Evolutionary conservation across 805 yeast genomes (phyloP), one percentile per base, ranked within the genome.

Genomic region (Yarrowia divulgata): DNA sequence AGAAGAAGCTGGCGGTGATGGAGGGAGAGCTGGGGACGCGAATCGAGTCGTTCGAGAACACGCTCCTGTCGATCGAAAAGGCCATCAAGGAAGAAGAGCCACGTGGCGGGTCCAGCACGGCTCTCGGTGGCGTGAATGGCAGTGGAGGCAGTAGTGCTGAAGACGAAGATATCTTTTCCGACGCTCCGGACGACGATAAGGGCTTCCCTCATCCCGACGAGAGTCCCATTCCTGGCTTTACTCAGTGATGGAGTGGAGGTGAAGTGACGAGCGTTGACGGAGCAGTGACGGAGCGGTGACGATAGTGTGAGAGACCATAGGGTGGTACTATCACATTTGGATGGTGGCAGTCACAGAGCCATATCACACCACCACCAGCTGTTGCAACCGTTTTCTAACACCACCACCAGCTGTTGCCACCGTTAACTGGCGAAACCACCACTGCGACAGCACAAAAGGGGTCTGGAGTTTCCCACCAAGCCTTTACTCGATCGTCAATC

Each of bases 31-130:
- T 63, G 32, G 48, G 46, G 6, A 23, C 55, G 6, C 45, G 57
- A n/a, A 48, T 63, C 45, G 68, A 63, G 57, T 49, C 55, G n/a
- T 63, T 63, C 19, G 68, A 63, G 39, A 48, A 48, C 45, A 48
- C 57, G 3, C 32, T 63, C 8, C 23, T 48, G 55, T 48, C 57
- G 46, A 49, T 63, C 29, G 68, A 63, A n/a, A 63, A 48, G 19
- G 55, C 68, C 39, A 63, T 63, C 48, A 49, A 63, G 37, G 57
- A 60, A 34, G 52, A 46, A 48, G 32, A 9, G 23, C 54, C 54
- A 3, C 3, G n/a, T 10, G 57, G 57, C n/a, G 40, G n/a, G 2
- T 34, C 60, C 34, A 18, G 34, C 2, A n/a, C 57, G 3, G 19
- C 23, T 19, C 43, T 49, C 6, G 55, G 55, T 1, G 55, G 55